phyloP scores from a whole-genome alignment of 208 protist genomes.

The Naegleria fowleri region DNA sequence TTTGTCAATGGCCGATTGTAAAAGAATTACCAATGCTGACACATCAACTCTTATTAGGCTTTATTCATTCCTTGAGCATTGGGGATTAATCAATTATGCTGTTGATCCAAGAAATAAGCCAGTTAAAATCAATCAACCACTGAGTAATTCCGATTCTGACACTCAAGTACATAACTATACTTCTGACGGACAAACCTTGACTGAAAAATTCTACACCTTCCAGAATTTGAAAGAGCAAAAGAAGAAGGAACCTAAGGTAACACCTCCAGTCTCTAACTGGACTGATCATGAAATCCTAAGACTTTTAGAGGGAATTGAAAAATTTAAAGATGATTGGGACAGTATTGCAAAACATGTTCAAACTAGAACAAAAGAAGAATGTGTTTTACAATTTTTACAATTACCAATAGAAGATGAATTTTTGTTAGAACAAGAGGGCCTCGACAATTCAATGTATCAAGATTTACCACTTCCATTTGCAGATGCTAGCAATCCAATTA shows the following conservation, averaged over 20 bases:
- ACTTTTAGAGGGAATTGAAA: conserved; percentile 21
- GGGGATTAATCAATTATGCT: conserved; percentile 32
- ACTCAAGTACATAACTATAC: neutral
- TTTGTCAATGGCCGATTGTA: neutral
- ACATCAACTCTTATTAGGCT: neutral
- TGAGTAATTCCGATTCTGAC: neutral
- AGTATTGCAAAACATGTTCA: neutral
- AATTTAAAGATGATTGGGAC: conserved; percentile 22
- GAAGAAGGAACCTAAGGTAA: neutral
- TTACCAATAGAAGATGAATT: conserved; percentile 33
- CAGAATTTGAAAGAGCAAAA: neutral
- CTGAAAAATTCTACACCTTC: conserved; percentile 2
- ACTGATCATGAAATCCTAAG: conserved; percentile 21
- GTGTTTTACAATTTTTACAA: conserved; percentile 23
- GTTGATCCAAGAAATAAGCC: neutral
- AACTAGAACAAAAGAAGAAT: conserved; percentile 27
- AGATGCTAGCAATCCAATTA: conserved; percentile 25
- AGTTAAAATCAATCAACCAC: neutral
- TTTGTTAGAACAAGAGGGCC: neutral
- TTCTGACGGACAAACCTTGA: neutral
- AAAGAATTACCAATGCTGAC: neutral
- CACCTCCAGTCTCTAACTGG: neutral
- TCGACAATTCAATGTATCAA: neutral
- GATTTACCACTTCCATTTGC: conserved; percentile 21
- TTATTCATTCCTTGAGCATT: conserved; percentile 26